Evolutionary conservation across 2,329 filamentous ascomycete species (phyloP).

Genomic region (Colletotrichum sp.): DNA sequence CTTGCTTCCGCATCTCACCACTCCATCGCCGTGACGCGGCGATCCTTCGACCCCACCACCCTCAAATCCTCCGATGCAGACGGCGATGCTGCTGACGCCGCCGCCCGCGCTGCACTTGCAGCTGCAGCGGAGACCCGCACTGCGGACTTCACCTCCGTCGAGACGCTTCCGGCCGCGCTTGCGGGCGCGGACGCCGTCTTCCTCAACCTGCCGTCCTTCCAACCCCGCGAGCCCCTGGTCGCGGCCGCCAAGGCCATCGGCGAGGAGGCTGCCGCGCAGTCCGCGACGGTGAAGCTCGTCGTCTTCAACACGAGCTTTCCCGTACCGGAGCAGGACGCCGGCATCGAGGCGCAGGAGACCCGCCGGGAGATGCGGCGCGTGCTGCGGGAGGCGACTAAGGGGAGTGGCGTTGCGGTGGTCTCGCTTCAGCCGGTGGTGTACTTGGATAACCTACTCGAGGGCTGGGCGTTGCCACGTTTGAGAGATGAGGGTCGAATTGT

Average conservation of each 20-base stretch:
- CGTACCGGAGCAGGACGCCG: conserved; percentile 25
- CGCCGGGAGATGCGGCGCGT: conserved; percentile 33
- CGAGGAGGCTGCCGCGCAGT: conserved; percentile 54
- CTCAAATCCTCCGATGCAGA: conserved; percentile 17
- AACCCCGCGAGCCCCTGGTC: conserved; percentile 45
- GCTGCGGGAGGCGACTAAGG: conserved; percentile 26
- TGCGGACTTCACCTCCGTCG: conserved; percentile 23
- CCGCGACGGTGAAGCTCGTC: conserved; percentile 37
- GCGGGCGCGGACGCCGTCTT: conserved; percentile 25
- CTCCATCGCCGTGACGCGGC: conserved; percentile 30
- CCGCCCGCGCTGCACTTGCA: conserved; percentile 12
- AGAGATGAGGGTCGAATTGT: conserved; percentile 36
- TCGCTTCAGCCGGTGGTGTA: conserved; percentile 42
- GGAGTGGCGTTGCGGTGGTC: conserved; percentile 31
- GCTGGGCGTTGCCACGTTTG: conserved; percentile 40
- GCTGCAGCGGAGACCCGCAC: conserved; percentile 24
- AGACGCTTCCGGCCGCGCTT: conserved; percentile 16
- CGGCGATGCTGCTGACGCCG: conserved; percentile 25
- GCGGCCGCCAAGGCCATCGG: conserved; percentile 65
- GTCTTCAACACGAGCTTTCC: conserved; percentile 32
- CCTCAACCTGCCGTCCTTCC: conserved; percentile 31
- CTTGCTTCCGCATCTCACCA: conserved; percentile 26
- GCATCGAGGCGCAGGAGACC: conserved; percentile 27
- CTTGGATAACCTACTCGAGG: conserved; percentile 42
- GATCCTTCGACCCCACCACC: not conserved